These are phyloP conservation scores for Lophiotrema nucula DNA, from an alignment of 495 filamentous ascomycete species.

Conservation along the genomic window DNA sequence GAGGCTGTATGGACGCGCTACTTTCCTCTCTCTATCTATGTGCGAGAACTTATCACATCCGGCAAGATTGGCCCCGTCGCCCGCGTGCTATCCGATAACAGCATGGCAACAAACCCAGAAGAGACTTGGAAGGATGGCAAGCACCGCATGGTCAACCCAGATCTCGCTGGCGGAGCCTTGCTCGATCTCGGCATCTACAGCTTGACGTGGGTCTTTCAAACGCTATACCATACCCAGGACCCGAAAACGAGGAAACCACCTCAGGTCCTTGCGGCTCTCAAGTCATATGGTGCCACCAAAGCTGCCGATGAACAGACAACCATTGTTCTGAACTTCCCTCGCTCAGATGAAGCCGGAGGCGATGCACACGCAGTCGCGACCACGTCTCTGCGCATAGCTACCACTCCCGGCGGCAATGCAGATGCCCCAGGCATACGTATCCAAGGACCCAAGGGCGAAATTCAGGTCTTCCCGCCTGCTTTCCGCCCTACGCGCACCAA, in stretches of 20 bases:
- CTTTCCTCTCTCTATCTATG: slow-evolving; percentile 79
- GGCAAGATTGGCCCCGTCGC: slow-evolving; percentile 76
- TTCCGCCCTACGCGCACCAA: slow-evolving; percentile 66
- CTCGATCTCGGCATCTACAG: slow-evolving; percentile 88
- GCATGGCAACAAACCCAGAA: slow-evolving; percentile 48
- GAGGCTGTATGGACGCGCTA: slow-evolving; percentile 98
- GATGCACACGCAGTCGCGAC: slow-evolving; percentile 74
- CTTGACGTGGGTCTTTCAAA: slow-evolving; percentile 92
- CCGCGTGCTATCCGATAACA: slow-evolving; percentile 71
- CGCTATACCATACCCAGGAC: slow-evolving; percentile 76
- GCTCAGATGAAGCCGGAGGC: slow-evolving; percentile 40
- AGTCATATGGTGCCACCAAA: slow-evolving; percentile 67
- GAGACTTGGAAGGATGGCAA: slow-evolving; percentile 49
- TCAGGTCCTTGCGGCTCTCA: slow-evolving; percentile 59
- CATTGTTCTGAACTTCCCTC: slow-evolving; percentile 74
- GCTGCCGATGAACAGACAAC: slow-evolving; percentile 82
- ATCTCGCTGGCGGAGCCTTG: slow-evolving; percentile 82
- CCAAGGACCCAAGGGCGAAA: slow-evolving; percentile 83
- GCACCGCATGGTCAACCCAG: slow-evolving; percentile 83
- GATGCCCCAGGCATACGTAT: slow-evolving; percentile 74
- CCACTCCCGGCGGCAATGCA: slow-evolving; percentile 61
- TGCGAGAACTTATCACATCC: slow-evolving; percentile 67
- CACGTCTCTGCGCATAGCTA: slow-evolving; percentile 63
- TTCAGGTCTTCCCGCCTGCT: slow-evolving; percentile 75
- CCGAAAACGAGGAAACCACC: slow-evolving; percentile 52